Percentiles rank a stretch among this genome's conserved stretches.
These are phyloP conservation scores for Senecio squalidus DNA, from an alignment of 140 eudicot genomes.

Conservation along the genomic window DNA sequence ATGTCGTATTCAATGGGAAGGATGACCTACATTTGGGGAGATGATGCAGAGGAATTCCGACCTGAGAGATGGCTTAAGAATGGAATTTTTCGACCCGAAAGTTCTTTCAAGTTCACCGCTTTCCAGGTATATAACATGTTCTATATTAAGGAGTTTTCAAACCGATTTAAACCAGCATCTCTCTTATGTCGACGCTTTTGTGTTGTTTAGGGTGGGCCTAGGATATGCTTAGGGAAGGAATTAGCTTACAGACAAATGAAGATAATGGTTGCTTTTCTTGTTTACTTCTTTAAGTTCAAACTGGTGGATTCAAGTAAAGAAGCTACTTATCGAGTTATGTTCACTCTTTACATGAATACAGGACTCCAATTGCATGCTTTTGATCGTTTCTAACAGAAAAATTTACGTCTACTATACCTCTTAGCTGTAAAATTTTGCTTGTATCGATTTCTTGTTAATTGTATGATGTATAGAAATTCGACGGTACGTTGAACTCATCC, in stretches of 20 bases:
- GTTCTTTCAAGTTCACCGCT: constrained; percentile 47
- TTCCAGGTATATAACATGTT: constrained; percentile 40
- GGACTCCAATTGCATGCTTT: constrained; percentile 42
- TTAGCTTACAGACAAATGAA: constrained; percentile 69
- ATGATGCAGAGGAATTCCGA: constrained; percentile 39
- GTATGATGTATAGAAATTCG: not conserved
- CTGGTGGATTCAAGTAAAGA: constrained; percentile 31
- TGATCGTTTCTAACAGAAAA: constrained; percentile 8
- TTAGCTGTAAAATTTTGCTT: not conserved
- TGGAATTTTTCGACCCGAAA: constrained; percentile 43
- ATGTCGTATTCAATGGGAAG: constrained; percentile 38
- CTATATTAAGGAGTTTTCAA: not conserved
- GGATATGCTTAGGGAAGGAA: constrained; percentile 61
- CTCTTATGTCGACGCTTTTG: not conserved
- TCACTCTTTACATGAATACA: constrained; percentile 39
- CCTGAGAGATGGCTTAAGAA: constrained; percentile 62
- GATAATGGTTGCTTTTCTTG: constrained; percentile 40
- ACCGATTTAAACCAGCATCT: not conserved
- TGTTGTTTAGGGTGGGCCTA: constrained; percentile 50
- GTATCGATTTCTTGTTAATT: not conserved
- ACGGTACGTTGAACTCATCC: not conserved
- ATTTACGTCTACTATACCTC: not conserved
- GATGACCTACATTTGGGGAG: constrained; percentile 41
- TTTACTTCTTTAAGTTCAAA: constrained; percentile 37
- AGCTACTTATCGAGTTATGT: constrained; percentile 34